phyloP scores from a whole-genome alignment of 1,139 yeast species.

The Geotrichum europaeum region DNA sequence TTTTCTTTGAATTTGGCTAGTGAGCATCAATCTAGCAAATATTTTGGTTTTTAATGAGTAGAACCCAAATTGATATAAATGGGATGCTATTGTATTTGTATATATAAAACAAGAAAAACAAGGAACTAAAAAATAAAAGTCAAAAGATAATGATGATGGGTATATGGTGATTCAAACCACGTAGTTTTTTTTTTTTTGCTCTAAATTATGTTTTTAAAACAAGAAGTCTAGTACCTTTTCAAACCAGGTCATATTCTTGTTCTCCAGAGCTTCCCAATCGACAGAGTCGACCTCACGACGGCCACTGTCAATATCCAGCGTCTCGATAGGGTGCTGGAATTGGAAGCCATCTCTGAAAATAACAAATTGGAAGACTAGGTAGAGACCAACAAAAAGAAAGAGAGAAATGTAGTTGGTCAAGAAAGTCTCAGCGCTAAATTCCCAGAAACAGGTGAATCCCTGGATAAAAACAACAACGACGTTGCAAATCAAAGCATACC shows the following conservation, averaged over 20 bases:
- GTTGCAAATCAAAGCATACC: constrained; percentile 38
- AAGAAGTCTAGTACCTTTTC: constrained; percentile 6
- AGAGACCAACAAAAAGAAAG: constrained; percentile 47
- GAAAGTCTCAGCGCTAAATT: constrained; percentile 55
- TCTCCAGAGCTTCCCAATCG: constrained; percentile 12
- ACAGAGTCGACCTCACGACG: constrained; percentile 46
- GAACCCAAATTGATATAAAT: background rate
- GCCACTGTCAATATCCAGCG: constrained; percentile 52
- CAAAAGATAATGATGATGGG: background rate
- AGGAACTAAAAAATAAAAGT: background rate
- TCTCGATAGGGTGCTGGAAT: constrained; percentile 32
- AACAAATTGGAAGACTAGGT: constrained; percentile 39
- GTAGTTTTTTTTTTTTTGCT: background rate
- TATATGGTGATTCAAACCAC: background rate
- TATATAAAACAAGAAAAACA: background rate
- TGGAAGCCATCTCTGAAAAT: constrained; percentile 11
- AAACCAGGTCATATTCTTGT: background rate
- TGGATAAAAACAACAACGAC: constrained; percentile 44
- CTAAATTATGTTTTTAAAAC: background rate
- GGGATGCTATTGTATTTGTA: background rate
- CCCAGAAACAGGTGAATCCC: constrained; percentile 60
- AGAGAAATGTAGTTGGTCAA: constrained; percentile 62
- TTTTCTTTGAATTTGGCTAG: background rate
- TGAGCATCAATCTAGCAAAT: background rate
- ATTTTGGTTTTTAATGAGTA: background rate